Conservation (phyloP, 805 yeast species). For the Priceomyces fermenticarens region DNA sequence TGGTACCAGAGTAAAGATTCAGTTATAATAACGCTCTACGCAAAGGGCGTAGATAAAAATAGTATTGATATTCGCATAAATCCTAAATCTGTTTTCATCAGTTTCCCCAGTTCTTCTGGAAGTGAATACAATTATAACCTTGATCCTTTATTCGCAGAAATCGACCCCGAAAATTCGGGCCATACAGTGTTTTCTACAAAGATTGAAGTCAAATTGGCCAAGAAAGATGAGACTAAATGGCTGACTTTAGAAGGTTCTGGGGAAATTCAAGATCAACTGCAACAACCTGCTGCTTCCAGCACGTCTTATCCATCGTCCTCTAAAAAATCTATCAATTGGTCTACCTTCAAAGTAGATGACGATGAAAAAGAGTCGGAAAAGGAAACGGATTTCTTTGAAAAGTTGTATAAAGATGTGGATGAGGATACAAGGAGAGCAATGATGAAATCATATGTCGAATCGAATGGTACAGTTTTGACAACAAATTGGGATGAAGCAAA, state of each 20-base stretch:
- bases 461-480: conserved; percentile 89
- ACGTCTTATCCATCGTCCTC: conserved; percentile 62
- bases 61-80: conserved; percentile 39
- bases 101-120: conserved; percentile 45
- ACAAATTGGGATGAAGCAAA: conserved; percentile 92
- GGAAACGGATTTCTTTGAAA: conserved; percentile 69
- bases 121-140: conserved; percentile 59
- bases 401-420: conserved; percentile 74
- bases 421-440: conserved; percentile 88
- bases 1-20: conserved; percentile 60
- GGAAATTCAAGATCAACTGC: conserved; percentile 3
- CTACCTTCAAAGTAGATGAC: conserved; percentile 43
- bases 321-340: conserved; percentile 67
- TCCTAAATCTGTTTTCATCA: conserved; percentile 32
- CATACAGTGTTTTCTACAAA: conserved; percentile 66
- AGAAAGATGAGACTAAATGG: conserved; percentile 52
- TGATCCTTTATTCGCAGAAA: conserved; percentile 50
- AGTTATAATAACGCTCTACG: conserved; percentile 68
- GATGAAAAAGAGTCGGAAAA: conserved; percentile 46
- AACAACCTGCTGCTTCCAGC: conserved; percentile 9
- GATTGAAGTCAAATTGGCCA: conserved; percentile 63
- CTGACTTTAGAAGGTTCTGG: conserved; percentile 40
- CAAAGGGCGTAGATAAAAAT: conserved; percentile 59
- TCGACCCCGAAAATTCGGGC: conserved; percentile 45
- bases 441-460: conserved; percentile 94